Evolutionary conservation across 2,329 filamentous ascomycete species (phyloP).

Genomic region (Hymenoscyphus linearis): DNA sequence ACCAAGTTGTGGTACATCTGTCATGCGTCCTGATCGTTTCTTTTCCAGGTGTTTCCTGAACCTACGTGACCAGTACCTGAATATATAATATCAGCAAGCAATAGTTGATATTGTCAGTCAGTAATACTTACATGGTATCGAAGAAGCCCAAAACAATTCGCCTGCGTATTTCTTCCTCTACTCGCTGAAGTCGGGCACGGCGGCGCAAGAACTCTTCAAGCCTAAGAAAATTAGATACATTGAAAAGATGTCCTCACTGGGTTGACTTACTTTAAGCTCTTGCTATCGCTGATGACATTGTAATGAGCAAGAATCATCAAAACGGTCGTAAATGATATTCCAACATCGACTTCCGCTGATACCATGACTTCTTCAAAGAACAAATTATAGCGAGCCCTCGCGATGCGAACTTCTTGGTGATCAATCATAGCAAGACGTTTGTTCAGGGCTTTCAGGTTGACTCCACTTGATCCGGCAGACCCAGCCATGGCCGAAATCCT

Average conservation of each 20-base stretch:
- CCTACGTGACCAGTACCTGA: constrained; percentile 71
- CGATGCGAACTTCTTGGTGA: constrained; percentile 64
- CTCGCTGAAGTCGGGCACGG: constrained; percentile 81
- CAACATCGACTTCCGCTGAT: constrained; percentile 80
- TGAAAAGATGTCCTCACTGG: not conserved
- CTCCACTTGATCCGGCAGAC: constrained; percentile 44
- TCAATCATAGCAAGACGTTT: constrained; percentile 69
- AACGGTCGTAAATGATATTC: constrained; percentile 86
- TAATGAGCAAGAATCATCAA: constrained; percentile 96
- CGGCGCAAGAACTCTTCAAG: constrained; percentile 93
- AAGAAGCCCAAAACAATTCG: constrained; percentile 93
- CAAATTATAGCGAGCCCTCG: constrained; percentile 77
- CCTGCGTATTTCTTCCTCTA: constrained; percentile 89
- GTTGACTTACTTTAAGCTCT: constrained; percentile 68
- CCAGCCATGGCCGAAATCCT: constrained; percentile 49
- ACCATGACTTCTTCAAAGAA: constrained; percentile 97
- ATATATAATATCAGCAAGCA: constrained; percentile 18
- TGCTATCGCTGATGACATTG: constrained; percentile 97
- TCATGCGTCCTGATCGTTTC: constrained; percentile 72
- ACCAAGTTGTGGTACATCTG: constrained; percentile 68
- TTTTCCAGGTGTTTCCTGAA: constrained; percentile 72
- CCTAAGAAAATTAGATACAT: constrained; percentile 40
- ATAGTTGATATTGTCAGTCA: constrained; percentile 8
- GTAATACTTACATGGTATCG: constrained; percentile 65
- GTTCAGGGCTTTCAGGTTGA: constrained; percentile 75